Evolutionary conservation across 2,329 filamentous ascomycete species (phyloP), one percentile per base, ranked within the genome.

Genomic region (Fonsecaea nubica): DNA sequence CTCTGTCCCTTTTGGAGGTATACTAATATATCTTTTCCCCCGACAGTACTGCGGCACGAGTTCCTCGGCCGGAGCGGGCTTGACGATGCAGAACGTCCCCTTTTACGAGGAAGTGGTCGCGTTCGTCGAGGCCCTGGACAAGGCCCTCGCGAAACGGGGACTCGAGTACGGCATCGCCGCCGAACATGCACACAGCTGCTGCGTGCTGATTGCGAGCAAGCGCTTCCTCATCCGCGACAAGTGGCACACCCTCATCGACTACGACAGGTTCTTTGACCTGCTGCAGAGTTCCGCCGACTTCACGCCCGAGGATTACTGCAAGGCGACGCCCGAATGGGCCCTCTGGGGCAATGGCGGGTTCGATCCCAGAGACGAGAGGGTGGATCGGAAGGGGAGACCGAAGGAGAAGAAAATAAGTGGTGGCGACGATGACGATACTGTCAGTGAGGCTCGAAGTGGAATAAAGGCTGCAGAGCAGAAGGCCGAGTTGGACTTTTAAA

Each of bases 1-100:
- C 21, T 57, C n/a, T 12, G 15, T 15, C 30, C 13, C 2, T 38
- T 15, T 57, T 15, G 10, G 55, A 15, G n/a, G 38, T 50, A 12
- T 18, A 12, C 42, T 8, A 98, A 94, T 4, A 2, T 7, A 48
- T 21, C 42, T 12, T 10, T 21, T 9, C 2, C 42, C 42, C n/a
- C 18, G n/a, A 12, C 42, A 48, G 0, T 98, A 95, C 81, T 98
- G 95, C 79, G 95, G 95, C 48, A 98, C 94, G 0, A 90, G 90
- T 7, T 92, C 92, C 0, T 91, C 91, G 8, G 89, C 91, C 3
- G 90, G 89, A 61, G 93, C 92, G 0, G 94, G 94, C 0, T 83
- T 98, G 55, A 95, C 89, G n/a, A 98, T 98, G 94, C 88, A 92
- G 74, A 98, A 98, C 75, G 95, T 98, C 9, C 94, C 94, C 0